Evolutionary conservation across 2,329 filamentous ascomycete species (phyloP).

Genomic region (Exophiala dermatitidis): DNA sequence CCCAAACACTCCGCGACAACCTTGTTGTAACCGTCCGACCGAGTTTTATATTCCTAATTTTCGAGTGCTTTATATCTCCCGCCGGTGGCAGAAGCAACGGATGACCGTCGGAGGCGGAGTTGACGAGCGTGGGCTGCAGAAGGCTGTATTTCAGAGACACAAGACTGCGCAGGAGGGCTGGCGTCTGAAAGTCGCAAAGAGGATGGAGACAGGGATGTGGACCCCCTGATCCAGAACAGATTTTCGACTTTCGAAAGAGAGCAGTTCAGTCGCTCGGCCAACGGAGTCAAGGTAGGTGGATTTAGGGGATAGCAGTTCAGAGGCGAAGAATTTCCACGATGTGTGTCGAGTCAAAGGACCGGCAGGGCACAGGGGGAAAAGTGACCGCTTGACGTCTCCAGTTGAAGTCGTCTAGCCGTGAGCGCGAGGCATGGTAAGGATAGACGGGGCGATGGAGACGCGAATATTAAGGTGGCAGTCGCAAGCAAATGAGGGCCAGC

Average conservation of each 20-base stretch:
- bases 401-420: constrained; percentile 12
- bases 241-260: not conserved
- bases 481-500: constrained; percentile 3
- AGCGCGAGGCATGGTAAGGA: constrained; percentile 18
- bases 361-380: not conserved
- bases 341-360: not conserved
- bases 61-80: not conserved
- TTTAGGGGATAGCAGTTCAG: not conserved
- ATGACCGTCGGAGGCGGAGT: not conserved
- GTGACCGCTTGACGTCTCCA: not conserved
- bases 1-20: not conserved
- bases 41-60: not conserved
- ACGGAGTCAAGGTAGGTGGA: not conserved
- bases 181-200: not conserved
- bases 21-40: not conserved
- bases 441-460: constrained; percentile 4
- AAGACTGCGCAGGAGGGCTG: not conserved
- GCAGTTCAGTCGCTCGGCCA: not conserved
- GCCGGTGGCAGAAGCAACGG: not conserved
- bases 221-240: not conserved
- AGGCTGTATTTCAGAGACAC: not conserved
- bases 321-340: not conserved
- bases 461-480: constrained; percentile 1
- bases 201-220: not conserved
- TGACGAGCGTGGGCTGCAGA: not conserved